Conservation (phyloP, 805 yeast genomes). For the Wickerhamiella kazuoi region DNA sequence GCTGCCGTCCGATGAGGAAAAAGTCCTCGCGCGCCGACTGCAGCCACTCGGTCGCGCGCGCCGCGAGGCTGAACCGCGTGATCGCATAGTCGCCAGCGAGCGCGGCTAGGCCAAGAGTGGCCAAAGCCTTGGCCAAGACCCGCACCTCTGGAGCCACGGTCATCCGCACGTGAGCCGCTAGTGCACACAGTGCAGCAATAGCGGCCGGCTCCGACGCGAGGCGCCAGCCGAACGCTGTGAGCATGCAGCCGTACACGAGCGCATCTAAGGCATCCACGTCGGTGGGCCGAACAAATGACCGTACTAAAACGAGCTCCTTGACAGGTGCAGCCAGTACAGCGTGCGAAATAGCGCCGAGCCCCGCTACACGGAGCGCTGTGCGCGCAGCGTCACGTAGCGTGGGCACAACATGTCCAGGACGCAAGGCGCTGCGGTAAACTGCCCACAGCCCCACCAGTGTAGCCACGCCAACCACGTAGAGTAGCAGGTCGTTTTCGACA, state of each 20-base stretch:
- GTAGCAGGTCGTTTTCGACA: conserved; percentile 7
- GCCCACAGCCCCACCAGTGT: not conserved
- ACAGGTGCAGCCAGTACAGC: not conserved
- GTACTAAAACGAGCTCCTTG: not conserved
- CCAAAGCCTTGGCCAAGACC: too few relatives aligned
- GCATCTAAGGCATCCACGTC: not conserved
- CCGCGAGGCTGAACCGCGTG: not conserved
- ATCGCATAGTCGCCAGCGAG: not conserved
- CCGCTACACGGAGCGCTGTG: not conserved
- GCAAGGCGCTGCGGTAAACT: not conserved
- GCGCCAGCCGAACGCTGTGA: not conserved
- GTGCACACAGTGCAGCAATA: not conserved
- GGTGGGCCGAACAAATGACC: not conserved
- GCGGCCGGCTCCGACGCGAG: not conserved
- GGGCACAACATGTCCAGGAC: not conserved
- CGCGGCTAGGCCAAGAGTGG: not conserved
- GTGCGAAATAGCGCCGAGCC: not conserved
- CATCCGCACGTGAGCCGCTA: not conserved
- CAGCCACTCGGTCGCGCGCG: not conserved
- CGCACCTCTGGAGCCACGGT: too few relatives aligned
- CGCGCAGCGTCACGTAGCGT: not conserved
- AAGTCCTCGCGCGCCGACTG: conserved; percentile 17
- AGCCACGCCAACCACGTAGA: conserved; percentile 1
- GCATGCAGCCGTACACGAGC: not conserved
- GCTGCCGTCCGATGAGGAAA: conserved; percentile 20